Percentiles rank a stretch among this genome's conserved stretches.
These are phyloP conservation scores for Pelargonium citronellum DNA, from an alignment of 441 rosid species.

Conservation along the genomic window DNA sequence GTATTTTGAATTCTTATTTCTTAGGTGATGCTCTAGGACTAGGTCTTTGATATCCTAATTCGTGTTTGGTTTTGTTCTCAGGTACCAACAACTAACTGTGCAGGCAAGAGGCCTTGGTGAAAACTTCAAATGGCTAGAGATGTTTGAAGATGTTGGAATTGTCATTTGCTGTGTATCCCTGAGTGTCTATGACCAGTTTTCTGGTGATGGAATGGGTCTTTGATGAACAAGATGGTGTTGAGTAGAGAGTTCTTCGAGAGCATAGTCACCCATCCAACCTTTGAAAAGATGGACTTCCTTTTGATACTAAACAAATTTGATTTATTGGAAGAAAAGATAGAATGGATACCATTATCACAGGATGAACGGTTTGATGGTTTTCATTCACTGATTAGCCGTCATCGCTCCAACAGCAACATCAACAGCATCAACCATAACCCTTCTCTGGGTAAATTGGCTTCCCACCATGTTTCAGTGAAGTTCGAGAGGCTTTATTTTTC, in stretches of 20 bases:
- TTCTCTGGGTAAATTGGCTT: conserved; percentile 48
- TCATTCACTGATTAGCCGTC: conserved; percentile 47
- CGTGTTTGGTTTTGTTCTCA: conserved; percentile 9
- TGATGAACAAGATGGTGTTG: conserved; percentile 52
- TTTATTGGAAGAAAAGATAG: conserved; percentile 49
- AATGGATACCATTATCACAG: conserved; percentile 34
- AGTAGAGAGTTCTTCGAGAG: conserved; percentile 47
- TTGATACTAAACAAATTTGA: conserved; percentile 54
- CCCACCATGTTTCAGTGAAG: conserved; percentile 45
- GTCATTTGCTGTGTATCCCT: conserved; percentile 50
- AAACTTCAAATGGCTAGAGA: conserved; percentile 53
- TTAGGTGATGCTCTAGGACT: no score
- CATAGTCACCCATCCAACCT: conserved; percentile 40
- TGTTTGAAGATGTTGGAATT: conserved; percentile 55
- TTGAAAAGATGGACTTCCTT: conserved; percentile 45
- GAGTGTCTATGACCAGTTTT: conserved; percentile 40
- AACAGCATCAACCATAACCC: conserved; percentile 25
- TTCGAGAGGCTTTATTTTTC: conserved; percentile 31
- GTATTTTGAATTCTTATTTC: no score
- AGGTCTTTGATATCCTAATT: no score
- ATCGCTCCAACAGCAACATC: conserved; percentile 21
- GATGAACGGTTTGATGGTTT: conserved; percentile 63
- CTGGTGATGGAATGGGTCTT: conserved; percentile 37
- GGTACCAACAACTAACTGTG: conserved; percentile 59
- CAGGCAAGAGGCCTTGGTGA: conserved; percentile 50